Conservation (phyloP, 306 rosid species). For the Morella rubra region DNA sequence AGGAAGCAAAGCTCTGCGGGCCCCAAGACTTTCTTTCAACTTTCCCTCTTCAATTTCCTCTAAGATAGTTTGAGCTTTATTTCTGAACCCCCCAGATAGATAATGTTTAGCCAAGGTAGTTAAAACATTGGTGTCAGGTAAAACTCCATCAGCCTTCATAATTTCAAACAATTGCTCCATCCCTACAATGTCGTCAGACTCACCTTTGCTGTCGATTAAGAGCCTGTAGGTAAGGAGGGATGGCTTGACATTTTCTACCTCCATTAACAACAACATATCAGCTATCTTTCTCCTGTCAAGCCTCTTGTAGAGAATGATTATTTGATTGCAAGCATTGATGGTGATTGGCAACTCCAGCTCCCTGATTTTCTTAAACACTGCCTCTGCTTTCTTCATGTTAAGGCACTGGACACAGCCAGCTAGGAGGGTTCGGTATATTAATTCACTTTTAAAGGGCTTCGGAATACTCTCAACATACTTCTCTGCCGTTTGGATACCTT, state of each 20-base stretch:
- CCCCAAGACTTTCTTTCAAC: background rate
- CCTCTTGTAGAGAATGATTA: conserved; percentile 26
- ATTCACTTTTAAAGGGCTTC: conserved; percentile 1
- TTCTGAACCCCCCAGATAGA: conserved; percentile 23
- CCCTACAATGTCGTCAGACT: conserved; percentile 4
- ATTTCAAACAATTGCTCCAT: conserved; percentile 22
- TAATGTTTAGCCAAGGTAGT: conserved; percentile 8
- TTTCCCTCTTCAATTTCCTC: conserved; percentile 20
- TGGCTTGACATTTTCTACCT: conserved; percentile 26
- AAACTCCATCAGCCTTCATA: conserved; percentile 24
- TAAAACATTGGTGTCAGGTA: conserved; percentile 16
- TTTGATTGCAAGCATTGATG: conserved; percentile 20
- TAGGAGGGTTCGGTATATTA: conserved; percentile 19
- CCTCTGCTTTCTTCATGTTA: conserved; percentile 26
- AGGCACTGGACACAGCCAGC: background rate
- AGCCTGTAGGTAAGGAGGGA: conserved; percentile 20
- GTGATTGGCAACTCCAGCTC: conserved; percentile 18
- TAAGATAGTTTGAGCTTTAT: conserved; percentile 19
- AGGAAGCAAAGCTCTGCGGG: background rate
- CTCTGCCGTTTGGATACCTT: conserved; percentile 19
- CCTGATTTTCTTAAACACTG: conserved; percentile 18
- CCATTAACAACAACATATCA: conserved; percentile 22
- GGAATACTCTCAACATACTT: conserved; percentile 24
- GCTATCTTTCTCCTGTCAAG: conserved; percentile 6
- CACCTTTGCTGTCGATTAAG: conserved; percentile 13